phyloP scores from a whole-genome alignment of 352 stramenopile species.

The Pythium graminicola region DNA sequence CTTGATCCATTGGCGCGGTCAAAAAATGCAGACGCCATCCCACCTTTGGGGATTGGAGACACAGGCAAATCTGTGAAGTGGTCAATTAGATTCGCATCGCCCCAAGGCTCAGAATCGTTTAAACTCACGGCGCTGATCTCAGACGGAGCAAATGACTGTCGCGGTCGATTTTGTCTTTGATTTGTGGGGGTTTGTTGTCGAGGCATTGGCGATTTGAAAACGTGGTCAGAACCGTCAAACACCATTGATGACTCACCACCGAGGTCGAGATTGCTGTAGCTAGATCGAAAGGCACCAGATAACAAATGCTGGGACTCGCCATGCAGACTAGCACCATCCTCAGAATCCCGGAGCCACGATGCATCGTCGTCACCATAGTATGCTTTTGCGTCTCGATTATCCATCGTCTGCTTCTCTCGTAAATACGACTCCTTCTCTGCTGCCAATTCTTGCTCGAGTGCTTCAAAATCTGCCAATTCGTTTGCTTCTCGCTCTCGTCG shows the following conservation, averaged over 20 bases:
- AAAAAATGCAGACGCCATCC: slow-evolving; percentile 9
- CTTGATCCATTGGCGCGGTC: not conserved
- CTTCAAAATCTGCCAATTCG: slow-evolving; percentile 76
- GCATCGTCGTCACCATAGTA: slow-evolving; percentile 7
- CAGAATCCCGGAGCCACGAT: slow-evolving; percentile 17
- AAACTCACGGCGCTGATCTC: slow-evolving; percentile 73
- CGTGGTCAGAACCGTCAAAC: slow-evolving; percentile 24
- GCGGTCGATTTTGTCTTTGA: not conserved
- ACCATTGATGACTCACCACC: slow-evolving; percentile 40
- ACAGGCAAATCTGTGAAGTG: slow-evolving; percentile 35
- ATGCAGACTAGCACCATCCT: not conserved
- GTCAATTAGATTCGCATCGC: slow-evolving; percentile 23
- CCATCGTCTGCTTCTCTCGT: slow-evolving; percentile 28
- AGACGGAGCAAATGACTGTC: slow-evolving; percentile 27
- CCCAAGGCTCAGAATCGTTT: slow-evolving; percentile 75
- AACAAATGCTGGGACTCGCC: slow-evolving; percentile 1
- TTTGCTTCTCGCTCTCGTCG: slow-evolving; percentile 52
- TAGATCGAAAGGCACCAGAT: not conserved
- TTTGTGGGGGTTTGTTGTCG: not conserved
- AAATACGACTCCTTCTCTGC: slow-evolving; percentile 55
- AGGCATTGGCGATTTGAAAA: slow-evolving; percentile 14
- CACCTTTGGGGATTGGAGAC: slow-evolving; percentile 23
- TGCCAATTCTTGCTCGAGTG: slow-evolving; percentile 57
- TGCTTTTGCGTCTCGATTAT: not conserved
- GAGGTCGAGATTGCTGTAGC: slow-evolving; percentile 33